A percentile compares a stretch with the other conserved stretches of the same genome.
Evolutionary conservation across 371 early-diverging fungal species (phyloP).

Genomic region (Circinella umbellata): DNA sequence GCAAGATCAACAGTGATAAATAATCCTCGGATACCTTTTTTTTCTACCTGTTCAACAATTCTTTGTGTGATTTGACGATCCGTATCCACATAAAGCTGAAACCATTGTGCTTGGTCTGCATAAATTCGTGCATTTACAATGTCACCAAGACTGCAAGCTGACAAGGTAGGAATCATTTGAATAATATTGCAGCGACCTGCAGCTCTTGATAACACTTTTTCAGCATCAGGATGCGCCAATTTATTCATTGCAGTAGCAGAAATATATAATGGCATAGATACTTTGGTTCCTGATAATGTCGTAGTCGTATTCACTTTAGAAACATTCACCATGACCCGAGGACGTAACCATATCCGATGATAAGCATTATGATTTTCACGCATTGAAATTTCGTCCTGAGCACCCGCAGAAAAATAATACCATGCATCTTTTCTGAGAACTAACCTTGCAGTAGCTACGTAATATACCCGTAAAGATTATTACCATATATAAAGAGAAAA

Average conservation of each 20-base stretch:
- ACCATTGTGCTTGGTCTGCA: slow-evolving; percentile 64
- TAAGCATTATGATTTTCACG: slow-evolving; percentile 80
- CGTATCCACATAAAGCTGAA: slow-evolving; percentile 92
- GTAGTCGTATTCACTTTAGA: slow-evolving; percentile 65
- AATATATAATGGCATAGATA: slow-evolving; percentile 57
- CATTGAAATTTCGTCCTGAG: slow-evolving; percentile 85
- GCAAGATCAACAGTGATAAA: slow-evolving; percentile 96
- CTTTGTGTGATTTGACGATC: slow-evolving; percentile 73
- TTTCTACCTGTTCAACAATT: slow-evolving; percentile 82
- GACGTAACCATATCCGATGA: slow-evolving; percentile 77
- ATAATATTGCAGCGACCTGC: slow-evolving; percentile 50
- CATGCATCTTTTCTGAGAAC: slow-evolving; percentile 74
- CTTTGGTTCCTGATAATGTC: slow-evolving; percentile 66
- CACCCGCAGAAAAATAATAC: slow-evolving; percentile 86
- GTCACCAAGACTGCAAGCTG: slow-evolving; percentile 73
- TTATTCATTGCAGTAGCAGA: slow-evolving; percentile 73
- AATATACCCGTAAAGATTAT: neutral
- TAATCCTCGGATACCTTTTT: slow-evolving; percentile 78
- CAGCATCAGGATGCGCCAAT: slow-evolving; percentile 80
- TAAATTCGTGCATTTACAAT: slow-evolving; percentile 49
- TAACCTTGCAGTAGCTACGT: slow-evolving; percentile 65
- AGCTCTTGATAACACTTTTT: slow-evolving; percentile 70
- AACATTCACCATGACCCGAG: slow-evolving; percentile 82
- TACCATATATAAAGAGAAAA: too few relatives aligned
- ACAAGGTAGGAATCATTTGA: slow-evolving; percentile 77